Evolutionary conservation across 345 rosid species (phyloP).

Genomic region (Jatropha curcas): DNA sequence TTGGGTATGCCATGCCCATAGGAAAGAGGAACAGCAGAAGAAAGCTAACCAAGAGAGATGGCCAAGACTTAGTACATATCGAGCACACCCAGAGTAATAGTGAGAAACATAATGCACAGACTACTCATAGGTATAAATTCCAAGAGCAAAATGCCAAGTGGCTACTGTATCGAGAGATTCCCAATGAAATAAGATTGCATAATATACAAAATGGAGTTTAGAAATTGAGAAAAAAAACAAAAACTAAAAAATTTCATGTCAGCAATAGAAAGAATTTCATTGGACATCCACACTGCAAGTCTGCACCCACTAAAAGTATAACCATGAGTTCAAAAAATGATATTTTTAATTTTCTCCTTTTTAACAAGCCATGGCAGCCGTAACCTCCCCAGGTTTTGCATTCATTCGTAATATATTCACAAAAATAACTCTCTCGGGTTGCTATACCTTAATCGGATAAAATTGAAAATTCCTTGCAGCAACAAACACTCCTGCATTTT

Average conservation of each 20-base stretch:
- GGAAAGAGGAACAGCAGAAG: slow-evolving; percentile 14
- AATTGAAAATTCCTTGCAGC: too few species aligned
- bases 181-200: background rate
- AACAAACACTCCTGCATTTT: too few species aligned
- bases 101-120: too few species aligned
- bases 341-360: background rate
- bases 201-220: background rate
- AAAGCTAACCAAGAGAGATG: slow-evolving; percentile 11
- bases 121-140: too few species aligned
- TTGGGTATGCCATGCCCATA: slow-evolving; percentile 17
- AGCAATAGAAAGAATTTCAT: background rate
- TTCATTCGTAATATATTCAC: too few species aligned
- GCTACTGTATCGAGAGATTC: background rate
- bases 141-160: background rate
- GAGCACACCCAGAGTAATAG: background rate
- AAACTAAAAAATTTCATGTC: background rate
- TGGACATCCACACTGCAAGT: too few species aligned
- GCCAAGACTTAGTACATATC: slow-evolving; percentile 16
- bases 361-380: background rate
- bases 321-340: background rate
- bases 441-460: too few species aligned
- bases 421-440: too few species aligned
- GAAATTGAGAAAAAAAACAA: too few species aligned
- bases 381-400: background rate
- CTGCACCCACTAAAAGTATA: background rate